Evolutionary conservation across 2,329 filamentous ascomycete genomes (phyloP), one percentile per base, ranked within the genome.

Genomic region (Scleromitrula shiraiana): DNA sequence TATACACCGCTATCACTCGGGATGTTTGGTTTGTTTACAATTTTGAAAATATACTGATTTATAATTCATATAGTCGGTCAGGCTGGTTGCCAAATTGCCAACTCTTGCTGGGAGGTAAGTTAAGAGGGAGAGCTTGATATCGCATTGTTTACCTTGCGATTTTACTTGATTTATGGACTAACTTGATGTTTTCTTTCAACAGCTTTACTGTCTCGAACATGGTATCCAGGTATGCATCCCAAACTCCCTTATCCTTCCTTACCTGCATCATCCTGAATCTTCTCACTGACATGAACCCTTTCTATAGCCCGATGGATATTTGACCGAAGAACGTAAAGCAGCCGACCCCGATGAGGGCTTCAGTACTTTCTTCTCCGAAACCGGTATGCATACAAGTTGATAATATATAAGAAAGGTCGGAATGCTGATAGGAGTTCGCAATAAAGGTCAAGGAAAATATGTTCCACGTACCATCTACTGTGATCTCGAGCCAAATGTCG

Each of bases 301-400:
- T n/a, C n/a, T 44, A 52, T 53, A 98, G 91, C 91, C 93, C 63
- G 93, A 98, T 82, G 93, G 93, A 70, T 97, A 87, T 77, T 83
- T 98, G 71, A 97, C 90, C 59, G 91, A 96, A 68, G 91, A 97
- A 80, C 89, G 90, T 74, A 96, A 97, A 80, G 82, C 80, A 63
- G 82, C 83, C 67, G 86, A 95, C 57, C 86, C 89, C 57, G 93
- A 97, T 70, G 87, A 96, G 67, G 93, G 93, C 60, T 98, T 98
- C 82, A 96, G 90, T 79, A 98, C 93, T 65, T 98, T 98, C 82
- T 98, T 98, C 81, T 96, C 91, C 62, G 93, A 98, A 80, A 97
- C 93, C 66, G 91, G 93, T 97, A 87, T 61, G 75, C 59, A 47
- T 50, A 53, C 49, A 42, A 49, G 52, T 46, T 56, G 41, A 46